A percentile compares a stretch with the other conserved stretches of the same genome.
Conservation (phyloP, 2,329 filamentous ascomycete species). For the Aspergillus costaricaensis region DNA sequence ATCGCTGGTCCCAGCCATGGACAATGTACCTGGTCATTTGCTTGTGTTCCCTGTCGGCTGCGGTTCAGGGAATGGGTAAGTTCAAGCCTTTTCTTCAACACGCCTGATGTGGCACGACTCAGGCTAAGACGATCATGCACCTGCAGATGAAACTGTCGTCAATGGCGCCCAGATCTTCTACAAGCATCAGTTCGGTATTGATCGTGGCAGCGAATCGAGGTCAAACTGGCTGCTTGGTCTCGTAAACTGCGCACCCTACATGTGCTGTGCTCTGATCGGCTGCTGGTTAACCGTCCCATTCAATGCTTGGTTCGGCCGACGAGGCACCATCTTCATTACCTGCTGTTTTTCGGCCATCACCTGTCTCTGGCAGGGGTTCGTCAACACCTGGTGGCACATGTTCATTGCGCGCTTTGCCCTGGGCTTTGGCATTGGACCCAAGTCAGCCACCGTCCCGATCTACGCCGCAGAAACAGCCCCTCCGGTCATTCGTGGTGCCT, state of each 20-base stretch:
- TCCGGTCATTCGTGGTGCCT: slow-evolving; percentile 67
- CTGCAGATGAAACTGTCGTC: slow-evolving; percentile 66
- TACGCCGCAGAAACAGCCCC: slow-evolving; percentile 75
- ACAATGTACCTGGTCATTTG: slow-evolving; percentile 67
- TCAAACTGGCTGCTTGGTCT: slow-evolving; percentile 64
- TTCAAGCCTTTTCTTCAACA: neutral
- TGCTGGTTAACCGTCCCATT: slow-evolving; percentile 75
- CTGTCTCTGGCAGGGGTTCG: slow-evolving; percentile 62
- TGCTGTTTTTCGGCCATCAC: slow-evolving; percentile 67
- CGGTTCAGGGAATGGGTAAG: slow-evolving; percentile 68
- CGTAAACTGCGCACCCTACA: slow-evolving; percentile 58
- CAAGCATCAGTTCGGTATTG: slow-evolving; percentile 61
- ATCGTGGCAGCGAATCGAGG: slow-evolving; percentile 34
- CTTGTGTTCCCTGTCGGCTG: slow-evolving; percentile 67
- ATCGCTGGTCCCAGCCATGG: slow-evolving; percentile 69
- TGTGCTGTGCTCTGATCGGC: slow-evolving; percentile 68
- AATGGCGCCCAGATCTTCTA: slow-evolving; percentile 71
- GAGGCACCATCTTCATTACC: slow-evolving; percentile 74
- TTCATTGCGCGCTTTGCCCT: slow-evolving; percentile 71
- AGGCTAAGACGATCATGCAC: slow-evolving; percentile 1
- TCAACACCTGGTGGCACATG: slow-evolving; percentile 71
- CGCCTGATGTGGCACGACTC: neutral
- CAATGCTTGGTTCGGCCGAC: slow-evolving; percentile 69
- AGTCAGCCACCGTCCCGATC: slow-evolving; percentile 73
- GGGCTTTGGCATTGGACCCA: slow-evolving; percentile 76